Evolutionary conservation across 177 flowering plant genomes (phyloP).

Genomic region (Tripterygium wilfordii): DNA sequence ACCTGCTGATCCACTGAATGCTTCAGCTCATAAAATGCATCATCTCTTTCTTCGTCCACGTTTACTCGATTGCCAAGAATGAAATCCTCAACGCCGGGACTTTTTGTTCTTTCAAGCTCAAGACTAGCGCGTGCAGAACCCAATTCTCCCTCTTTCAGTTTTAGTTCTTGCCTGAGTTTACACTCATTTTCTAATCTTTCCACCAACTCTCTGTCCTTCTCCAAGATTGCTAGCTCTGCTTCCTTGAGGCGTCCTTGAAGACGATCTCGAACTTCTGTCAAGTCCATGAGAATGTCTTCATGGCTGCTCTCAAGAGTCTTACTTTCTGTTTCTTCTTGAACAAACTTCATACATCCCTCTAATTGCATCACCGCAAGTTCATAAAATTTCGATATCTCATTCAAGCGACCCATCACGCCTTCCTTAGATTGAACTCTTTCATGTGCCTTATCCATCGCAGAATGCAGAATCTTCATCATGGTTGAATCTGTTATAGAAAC

Average conservation of each 20-base stretch:
- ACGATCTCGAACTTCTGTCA: slow-evolving; percentile 44
- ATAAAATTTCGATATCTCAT: slow-evolving; percentile 63
- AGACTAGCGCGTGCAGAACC: slow-evolving; percentile 19
- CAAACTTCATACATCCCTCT: slow-evolving; percentile 60
- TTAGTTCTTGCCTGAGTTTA: slow-evolving; percentile 52
- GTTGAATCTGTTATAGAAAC: slow-evolving; percentile 54
- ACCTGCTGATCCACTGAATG: slow-evolving; percentile 54
- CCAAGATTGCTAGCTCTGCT: slow-evolving; percentile 37
- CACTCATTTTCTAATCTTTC: slow-evolving; percentile 43
- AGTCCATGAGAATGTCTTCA: slow-evolving; percentile 40
- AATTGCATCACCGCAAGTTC: slow-evolving; percentile 69
- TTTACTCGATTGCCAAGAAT: slow-evolving; percentile 8
- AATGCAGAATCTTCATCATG: slow-evolving; percentile 61
- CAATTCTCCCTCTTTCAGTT: slow-evolving; percentile 34
- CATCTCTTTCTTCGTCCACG: slow-evolving; percentile 28
- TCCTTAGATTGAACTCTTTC: slow-evolving; percentile 45
- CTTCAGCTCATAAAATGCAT: slow-evolving; percentile 44
- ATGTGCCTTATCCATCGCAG: slow-evolving; percentile 68
- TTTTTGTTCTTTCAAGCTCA: slow-evolving; percentile 28
- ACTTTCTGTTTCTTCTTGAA: slow-evolving; percentile 49
- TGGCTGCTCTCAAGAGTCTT: slow-evolving; percentile 38
- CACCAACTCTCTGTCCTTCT: slow-evolving; percentile 50
- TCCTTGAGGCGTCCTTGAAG: slow-evolving; percentile 53
- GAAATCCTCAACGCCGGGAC: slow-evolving; percentile 24
- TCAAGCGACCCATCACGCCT: slow-evolving; percentile 51